Conservation (phyloP, 129 eudicot species). For the Dittrichia graveolens region DNA sequence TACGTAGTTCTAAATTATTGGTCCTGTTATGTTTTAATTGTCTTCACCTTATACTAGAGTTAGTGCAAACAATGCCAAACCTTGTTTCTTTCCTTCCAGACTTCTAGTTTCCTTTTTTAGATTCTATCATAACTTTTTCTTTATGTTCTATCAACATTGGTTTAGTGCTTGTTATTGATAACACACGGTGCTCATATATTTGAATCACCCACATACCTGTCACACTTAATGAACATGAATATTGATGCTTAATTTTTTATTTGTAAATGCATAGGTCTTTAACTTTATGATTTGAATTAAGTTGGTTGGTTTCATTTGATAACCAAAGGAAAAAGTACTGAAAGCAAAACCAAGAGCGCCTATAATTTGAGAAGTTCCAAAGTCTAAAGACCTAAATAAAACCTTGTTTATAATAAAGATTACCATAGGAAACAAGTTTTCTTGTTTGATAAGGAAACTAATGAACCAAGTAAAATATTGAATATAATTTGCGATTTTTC, state of each 20-base stretch:
- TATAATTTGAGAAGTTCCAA: no score
- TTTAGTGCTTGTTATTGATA: slow-evolving; percentile 13
- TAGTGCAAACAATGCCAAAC: background rate
- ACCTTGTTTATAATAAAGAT: no score
- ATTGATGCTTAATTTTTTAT: background rate
- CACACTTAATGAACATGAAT: background rate
- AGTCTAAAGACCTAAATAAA: no score
- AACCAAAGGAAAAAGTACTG: no score
- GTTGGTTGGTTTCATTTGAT: no score
- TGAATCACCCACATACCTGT: slow-evolving; percentile 6
- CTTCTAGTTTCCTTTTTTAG: background rate
- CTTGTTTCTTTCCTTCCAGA: background rate
- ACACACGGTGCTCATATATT: background rate
- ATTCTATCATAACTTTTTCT: background rate
- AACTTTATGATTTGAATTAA: background rate
- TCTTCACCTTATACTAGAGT: background rate
- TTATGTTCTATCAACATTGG: background rate
- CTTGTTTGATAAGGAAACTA: no score
- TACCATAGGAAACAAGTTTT: no score
- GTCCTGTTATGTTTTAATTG: background rate
- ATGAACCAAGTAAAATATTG: no score
- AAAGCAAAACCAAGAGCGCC: no score
- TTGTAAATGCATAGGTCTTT: background rate
- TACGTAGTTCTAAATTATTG: slow-evolving; percentile 27
- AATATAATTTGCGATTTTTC: no score